Evolutionary conservation across 441 rosid species (phyloP), one percentile per base, ranked within the genome.

Genomic region (Pelargonium myrrhifolium): DNA sequence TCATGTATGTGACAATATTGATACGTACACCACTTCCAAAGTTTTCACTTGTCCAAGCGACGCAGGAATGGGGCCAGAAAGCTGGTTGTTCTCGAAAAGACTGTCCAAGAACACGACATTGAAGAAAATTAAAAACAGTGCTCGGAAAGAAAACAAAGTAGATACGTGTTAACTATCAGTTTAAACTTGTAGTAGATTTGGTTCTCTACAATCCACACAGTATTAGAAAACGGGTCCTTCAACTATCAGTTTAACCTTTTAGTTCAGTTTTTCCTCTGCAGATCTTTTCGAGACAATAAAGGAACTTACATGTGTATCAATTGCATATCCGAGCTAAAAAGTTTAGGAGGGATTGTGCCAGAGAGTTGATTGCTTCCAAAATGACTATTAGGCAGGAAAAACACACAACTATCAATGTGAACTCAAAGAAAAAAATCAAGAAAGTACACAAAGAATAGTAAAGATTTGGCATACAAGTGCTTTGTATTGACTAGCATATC

Each of bases 1-100:
- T 43, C 20, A 65, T 40, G 11, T 39, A 31, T 56, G 9, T 62
- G 56, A 43, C 69, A 26, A 1, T n/a, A n/a, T n/a, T 24, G 71
- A 56, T 81, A 88, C 99, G 86, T 76, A 92, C 99, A 94, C 62
- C 40, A 82, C 86, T 70, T 80, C 79, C 80, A 94, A 65, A 7
- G 70, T 45, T 66, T 20, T 43, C 72, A 94, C 91, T 9, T 75
- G 84, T 65, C 87, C 88, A 65, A 94, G 89, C 69, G 80, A 78
- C 0, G 77, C 35, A 21, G 99, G 99, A 68, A 93, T 74, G 31
- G 3, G 2, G 0, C 95, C 96, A 0, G 47, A 72, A 66, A 93
- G 82, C 11, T 67, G 56, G 80, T 93, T 93, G 75, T 76, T 72
- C 9, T 87, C 90, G 8, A 93, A 84, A 45, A 90, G 86, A 77